Base-by-base conservation (phyloP, 2,329 filamentous ascomycete genomes). In the Phaeosphaeria sp. region DNA sequence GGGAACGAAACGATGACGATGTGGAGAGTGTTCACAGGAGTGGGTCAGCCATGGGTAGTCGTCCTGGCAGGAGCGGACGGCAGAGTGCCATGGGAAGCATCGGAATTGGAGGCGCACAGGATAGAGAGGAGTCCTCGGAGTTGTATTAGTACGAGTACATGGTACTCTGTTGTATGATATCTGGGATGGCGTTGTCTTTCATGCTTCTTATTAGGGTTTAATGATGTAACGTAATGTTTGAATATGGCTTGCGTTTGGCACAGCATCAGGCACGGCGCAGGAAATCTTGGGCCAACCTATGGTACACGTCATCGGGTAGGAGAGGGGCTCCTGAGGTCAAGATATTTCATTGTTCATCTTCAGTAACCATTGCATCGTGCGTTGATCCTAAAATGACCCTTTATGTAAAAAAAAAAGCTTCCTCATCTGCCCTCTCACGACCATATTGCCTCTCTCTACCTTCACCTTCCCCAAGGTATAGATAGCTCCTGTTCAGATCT, bases 1-100 rank as follows among this genome's bases (percentile, higher is more conserved):
- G 81, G 44, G 74, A 76, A 27, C 62, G 66, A 22, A 62, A 63
- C 15, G 71, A 68, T 18, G 69, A 72, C 17, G 62, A 27, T 18
- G 7, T 41, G 23, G 52, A 60, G 1, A 64, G 58, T 49, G 44
- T 65, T n/a, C 56, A 64, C 42, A 59, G 64, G 22, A 64, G 56
- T 50, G 59, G 58, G 21, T 60, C 66, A 48, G 63, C 62, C 2
- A 59, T 60, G 46, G 62, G 63, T 25, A 68, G 64, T 25, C 67
- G 65, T n/a, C 42, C 46, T 9, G 64, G 59, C 22, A 53, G 63
- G 10, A 61, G 59, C 52, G 63, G 65, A 18, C 63, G 69, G 20
- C 55, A 57, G 21, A 74, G 72, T 55, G 59, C 62, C 15, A 52
- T 60, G 22, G 66, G 50, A 46, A 67, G 58, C n/a, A 46, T 44